Evolutionary conservation across 202 grass and related monocot species (phyloP).

Genomic region (Panicum hallii): DNA sequence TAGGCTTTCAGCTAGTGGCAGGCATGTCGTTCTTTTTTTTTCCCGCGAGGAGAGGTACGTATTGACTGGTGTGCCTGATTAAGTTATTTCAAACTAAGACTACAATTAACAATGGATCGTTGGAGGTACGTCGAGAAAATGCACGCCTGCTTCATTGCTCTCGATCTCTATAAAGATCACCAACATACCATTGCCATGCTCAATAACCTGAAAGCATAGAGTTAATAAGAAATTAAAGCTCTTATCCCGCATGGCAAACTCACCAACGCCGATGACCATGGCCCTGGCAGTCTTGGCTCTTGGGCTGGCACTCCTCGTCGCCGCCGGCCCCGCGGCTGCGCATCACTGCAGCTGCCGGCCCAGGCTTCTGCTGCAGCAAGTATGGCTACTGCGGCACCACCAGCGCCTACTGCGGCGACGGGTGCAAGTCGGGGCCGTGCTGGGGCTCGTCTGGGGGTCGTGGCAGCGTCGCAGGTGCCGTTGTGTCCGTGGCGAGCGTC

Average conservation of each 20-base stretch:
- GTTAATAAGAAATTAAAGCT: not conserved
- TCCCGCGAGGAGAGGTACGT: too few species aligned
- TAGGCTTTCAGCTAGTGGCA: too few species aligned
- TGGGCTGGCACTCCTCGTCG: not conserved
- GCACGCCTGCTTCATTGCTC: too few species aligned
- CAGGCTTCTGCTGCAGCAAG: slow-evolving; percentile 59
- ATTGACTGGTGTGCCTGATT: too few species aligned
- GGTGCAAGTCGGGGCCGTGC: slow-evolving; percentile 53
- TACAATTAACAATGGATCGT: too few species aligned
- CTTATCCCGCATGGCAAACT: not conserved
- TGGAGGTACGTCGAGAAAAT: too few species aligned
- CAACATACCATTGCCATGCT: too few species aligned
- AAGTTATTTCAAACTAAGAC: too few species aligned
- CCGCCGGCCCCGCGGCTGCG: not conserved
- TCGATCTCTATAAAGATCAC: too few species aligned
- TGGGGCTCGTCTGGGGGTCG: too few species aligned
- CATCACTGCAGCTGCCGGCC: slow-evolving; percentile 63
- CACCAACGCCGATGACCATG: not conserved
- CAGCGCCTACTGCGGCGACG: slow-evolving; percentile 46
- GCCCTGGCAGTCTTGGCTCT: not conserved
- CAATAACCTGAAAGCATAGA: too few species aligned
- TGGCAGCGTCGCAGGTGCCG: not conserved
- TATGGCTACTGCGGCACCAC: slow-evolving; percentile 58
- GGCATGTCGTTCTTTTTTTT: too few species aligned
- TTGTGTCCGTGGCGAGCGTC: slow-evolving; percentile 47